Conservation (phyloP, 2,329 filamentous ascomycete genomes). For the Microcyclospora pomicola region DNA sequence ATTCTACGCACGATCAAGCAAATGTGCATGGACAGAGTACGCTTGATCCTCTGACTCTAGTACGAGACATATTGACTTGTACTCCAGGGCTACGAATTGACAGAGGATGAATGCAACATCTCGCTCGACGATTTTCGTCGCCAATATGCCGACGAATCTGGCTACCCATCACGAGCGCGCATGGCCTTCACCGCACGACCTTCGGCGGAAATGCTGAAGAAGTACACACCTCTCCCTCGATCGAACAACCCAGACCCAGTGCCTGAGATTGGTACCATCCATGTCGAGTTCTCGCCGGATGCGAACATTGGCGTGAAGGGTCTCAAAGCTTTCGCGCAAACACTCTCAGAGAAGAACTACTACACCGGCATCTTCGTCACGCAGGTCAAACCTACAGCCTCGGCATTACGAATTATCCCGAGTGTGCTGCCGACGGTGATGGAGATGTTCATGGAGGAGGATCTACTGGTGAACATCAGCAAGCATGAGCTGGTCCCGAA, state of each 20-base stretch:
- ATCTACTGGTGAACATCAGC: slow-evolving; percentile 94
- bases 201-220: slow-evolving; percentile 67
- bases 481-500: slow-evolving; percentile 92
- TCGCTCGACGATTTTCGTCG: slow-evolving; percentile 66
- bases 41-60: slow-evolving; percentile 18
- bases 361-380: slow-evolving; percentile 86
- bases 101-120: slow-evolving; percentile 79
- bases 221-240: slow-evolving; percentile 60
- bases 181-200: slow-evolving; percentile 85
- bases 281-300: slow-evolving; percentile 81
- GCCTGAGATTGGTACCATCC: slow-evolving; percentile 68
- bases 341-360: slow-evolving; percentile 66
- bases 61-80: slow-evolving; percentile 1
- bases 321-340: slow-evolving; percentile 76
- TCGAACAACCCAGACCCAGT: slow-evolving; percentile 28
- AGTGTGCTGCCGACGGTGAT: slow-evolving; percentile 66
- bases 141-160: slow-evolving; percentile 58
- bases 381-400: slow-evolving; percentile 65
- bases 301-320: slow-evolving; percentile 77
- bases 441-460: slow-evolving; percentile 91
- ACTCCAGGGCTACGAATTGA: slow-evolving; percentile 74
- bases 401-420: slow-evolving; percentile 74
- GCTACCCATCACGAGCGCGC: slow-evolving; percentile 62
- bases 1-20: slow-evolving; percentile 87
- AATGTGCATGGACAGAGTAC: slow-evolving; percentile 83